Evolutionary conservation across 1,139 yeast species (phyloP), one percentile per base, ranked within the genome.

Genomic region (Pichia sp.): DNA sequence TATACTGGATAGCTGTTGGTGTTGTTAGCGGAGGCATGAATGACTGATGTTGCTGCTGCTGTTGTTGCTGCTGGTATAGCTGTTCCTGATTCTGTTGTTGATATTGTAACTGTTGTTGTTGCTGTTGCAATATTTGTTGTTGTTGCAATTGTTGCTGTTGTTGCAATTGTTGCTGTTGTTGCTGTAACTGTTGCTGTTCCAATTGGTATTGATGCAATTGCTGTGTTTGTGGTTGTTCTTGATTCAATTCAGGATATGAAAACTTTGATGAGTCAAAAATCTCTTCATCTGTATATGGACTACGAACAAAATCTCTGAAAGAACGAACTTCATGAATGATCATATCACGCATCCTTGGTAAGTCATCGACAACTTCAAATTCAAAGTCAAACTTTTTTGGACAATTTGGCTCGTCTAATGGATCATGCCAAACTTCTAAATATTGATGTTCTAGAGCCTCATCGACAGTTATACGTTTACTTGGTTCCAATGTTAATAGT

Each of bases 371-470:
- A 15, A 79, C 83, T 68, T 92, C 98, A 65, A 92, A 92, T 7
- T 87, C 73, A 63, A 92, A 92, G 63, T 92, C 96, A 66, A 92
- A 90, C 59, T 85, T 84, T 4, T 78, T 71, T 46, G 82, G 81
- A 65, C 97, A 89, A 40, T 75, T 82, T 5, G 96, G 96, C 66
- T 92, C 98, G 63, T 92, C 98, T 29, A 80, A 78, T 3, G 97
- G 96, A 62, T 92, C 98, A 64, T 90, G 97, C 98, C 98, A 92
- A 34, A 92, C 84, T 47, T 82, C 73, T 49, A 92, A 72, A 62
- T 92, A 92, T 8, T 96, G 95, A 66, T 92, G 98, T 53, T 79
- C 78, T 51, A 92, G 73, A 0, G 97, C 97, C 47, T 87, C 85
- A 48, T 85, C 89, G 2, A 90, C 97, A 0, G 94, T 79, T 44